Conservation (phyloP, 257 asterid genomes). For the Vinca minor region DNA sequence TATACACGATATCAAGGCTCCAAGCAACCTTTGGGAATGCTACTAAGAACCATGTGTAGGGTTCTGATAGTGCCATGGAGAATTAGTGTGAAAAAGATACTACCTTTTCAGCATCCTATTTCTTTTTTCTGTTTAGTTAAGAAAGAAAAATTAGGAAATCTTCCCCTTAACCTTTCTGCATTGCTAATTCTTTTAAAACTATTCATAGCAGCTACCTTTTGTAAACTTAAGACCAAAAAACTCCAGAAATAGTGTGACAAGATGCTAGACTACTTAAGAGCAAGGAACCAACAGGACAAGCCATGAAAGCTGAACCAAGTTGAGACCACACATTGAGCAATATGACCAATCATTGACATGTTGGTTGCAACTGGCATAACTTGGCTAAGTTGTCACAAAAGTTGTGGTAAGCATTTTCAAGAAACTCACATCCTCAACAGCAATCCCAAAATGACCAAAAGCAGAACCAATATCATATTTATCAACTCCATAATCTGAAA, state of each 20-base stretch:
- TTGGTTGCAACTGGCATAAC: not conserved
- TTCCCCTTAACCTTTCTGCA: too few relatives aligned
- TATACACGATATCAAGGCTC: too few relatives aligned
- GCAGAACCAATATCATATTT: slow-evolving; percentile 84
- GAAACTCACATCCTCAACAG: slow-evolving; percentile 91
- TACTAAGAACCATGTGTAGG: not conserved
- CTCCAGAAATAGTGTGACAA: not conserved
- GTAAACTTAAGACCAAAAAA: not conserved
- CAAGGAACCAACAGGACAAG: not conserved
- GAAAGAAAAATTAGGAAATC: not conserved
- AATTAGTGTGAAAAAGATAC: not conserved
- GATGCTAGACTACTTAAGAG: not conserved
- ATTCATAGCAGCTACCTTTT: not conserved
- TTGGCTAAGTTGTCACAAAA: too few relatives aligned
- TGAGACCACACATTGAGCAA: not conserved
- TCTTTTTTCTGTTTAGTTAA: not conserved
- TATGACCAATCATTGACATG: not conserved
- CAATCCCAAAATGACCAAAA: slow-evolving; percentile 93
- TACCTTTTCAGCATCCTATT: not conserved
- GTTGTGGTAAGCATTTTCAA: not conserved
- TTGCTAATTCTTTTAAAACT: not conserved
- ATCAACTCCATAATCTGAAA: slow-evolving; percentile 90
- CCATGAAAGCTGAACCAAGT: slow-evolving; percentile 2
- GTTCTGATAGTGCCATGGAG: not conserved
- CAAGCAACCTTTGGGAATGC: not conserved